phyloP scores from a whole-genome alignment of 73 alveolate genomes.

The Blepharisma japonicum region DNA sequence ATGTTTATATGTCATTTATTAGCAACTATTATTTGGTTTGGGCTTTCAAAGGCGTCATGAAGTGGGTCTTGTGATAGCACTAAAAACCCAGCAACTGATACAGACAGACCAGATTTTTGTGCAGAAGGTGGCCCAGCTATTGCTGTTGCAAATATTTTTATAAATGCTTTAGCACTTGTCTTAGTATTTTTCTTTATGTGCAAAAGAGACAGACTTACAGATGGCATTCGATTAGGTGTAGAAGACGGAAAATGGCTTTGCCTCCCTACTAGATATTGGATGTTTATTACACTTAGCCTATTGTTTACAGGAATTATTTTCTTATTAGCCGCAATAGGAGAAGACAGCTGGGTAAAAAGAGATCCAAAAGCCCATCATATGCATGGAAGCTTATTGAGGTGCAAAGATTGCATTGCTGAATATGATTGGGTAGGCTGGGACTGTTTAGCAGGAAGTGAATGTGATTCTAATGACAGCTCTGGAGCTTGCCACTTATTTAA shows the following conservation, averaged over 20 bases:
- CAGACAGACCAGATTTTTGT: not conserved
- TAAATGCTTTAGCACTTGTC: not conserved
- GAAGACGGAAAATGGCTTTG: too few species aligned
- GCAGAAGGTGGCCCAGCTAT: not conserved
- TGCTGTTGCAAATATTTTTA: slow-evolving; percentile 5
- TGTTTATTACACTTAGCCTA: too few species aligned
- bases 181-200: too few species aligned
- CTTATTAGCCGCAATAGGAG: too few species aligned
- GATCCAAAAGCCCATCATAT: too few species aligned
- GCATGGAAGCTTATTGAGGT: not conserved
- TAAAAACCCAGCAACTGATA: not conserved
- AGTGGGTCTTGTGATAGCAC: not conserved
- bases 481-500: not conserved
- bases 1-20: not conserved
- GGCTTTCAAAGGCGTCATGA: not conserved
- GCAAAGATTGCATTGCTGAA: not conserved
- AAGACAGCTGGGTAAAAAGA: too few species aligned
- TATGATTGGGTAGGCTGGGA: slow-evolving; percentile 6
- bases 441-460: not conserved
- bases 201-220: too few species aligned
- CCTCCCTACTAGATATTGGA: too few species aligned
- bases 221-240: too few species aligned
- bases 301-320: too few species aligned
- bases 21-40: slow-evolving; percentile 14
- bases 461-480: not conserved